phyloP scores from a whole-genome alignment of 305 asterid species.

The Fraxinus xanthoxyloides region DNA sequence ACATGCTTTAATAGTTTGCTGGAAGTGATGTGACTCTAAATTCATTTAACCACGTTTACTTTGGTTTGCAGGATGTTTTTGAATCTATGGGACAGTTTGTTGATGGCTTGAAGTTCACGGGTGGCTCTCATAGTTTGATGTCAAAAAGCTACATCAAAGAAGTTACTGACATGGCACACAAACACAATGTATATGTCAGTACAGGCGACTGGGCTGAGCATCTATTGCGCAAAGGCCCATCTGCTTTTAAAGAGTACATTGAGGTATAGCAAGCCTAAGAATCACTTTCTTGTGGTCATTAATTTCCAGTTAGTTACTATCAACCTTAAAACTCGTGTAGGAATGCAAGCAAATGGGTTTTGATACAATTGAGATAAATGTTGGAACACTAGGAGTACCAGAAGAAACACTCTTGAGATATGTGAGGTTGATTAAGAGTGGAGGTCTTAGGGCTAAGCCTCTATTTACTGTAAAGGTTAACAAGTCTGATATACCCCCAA shows the following conservation, averaged over 20 bases:
- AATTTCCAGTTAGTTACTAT: neutral
- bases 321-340: constrained; percentile 29
- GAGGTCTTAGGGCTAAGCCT: constrained; percentile 82
- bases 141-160: constrained; percentile 61
- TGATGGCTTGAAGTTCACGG: constrained; percentile 78
- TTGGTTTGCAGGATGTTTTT: constrained; percentile 59
- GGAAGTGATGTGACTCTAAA: neutral
- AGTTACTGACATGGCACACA: constrained; percentile 69
- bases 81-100: constrained; percentile 89
- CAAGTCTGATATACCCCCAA: constrained; percentile 64
- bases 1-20: neutral
- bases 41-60: neutral
- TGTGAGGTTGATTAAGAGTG: constrained; percentile 70
- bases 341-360: constrained; percentile 79
- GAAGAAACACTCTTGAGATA: constrained; percentile 80
- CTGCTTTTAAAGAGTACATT: constrained; percentile 61
- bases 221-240: constrained; percentile 62
- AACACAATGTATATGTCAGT: constrained; percentile 77
- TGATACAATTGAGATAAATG: constrained; percentile 76
- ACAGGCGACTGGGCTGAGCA: constrained; percentile 82
- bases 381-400: constrained; percentile 63
- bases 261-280: constrained; percentile 37
- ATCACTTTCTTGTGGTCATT: neutral
- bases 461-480: constrained; percentile 66
- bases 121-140: constrained; percentile 73